Evolutionary conservation across 2,329 filamentous ascomycete genomes (phyloP), one percentile per base, ranked within the genome.

Genomic region (Exophiala dermatitidis): DNA sequence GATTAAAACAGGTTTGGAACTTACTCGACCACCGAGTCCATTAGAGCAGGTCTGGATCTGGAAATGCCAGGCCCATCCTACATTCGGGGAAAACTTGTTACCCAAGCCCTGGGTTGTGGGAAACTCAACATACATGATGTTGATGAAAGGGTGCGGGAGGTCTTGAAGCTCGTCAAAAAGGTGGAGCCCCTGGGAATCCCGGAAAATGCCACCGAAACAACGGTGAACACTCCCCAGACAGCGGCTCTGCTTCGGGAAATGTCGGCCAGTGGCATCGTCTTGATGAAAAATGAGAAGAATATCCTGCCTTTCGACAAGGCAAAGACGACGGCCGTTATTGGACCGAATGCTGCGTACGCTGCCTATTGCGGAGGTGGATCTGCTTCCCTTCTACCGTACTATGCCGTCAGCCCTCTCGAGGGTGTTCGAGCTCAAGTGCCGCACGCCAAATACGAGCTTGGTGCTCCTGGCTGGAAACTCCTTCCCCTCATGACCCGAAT

Each of bases 211-310:
- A 71, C 74, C 0, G 81, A 84, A 65, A 71, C 68, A 46, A 74
- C 71, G 0, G 71, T 75, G 5, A 73, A 88, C 63, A 84, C 79
- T 0, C 74, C 78, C 0, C 78, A 85, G 65, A 82, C 81, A 36
- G 77, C 82, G 3, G 77, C 75, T 10, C 72, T 89, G 43, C 77
- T 88, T 26, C 77, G 86, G 12, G 75, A 77, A 50, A 75, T 86
- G 28, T 84, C 83, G 12, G 78, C 81, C 3, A 84, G 89, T 64
- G 82, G 82, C 2, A 82, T 88, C 5, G 85, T 89, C 1, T 73
- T 90, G 8, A 71, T 90, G 46, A 88, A 89, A 70, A 90, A 90
- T 60, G 77, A 87, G 8, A 76, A 77, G 36, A 72, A 72, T 9
- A 66, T 84, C 0, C 72, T 90, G 1, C 86, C 86, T 0, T 65